A percentile compares a stretch with the other conserved stretches of the same genome.
These are phyloP conservation scores for Ampelocalamus luodianensis DNA, from an alignment of 176 grass and related monocot genomes.

Conservation along the genomic window DNA sequence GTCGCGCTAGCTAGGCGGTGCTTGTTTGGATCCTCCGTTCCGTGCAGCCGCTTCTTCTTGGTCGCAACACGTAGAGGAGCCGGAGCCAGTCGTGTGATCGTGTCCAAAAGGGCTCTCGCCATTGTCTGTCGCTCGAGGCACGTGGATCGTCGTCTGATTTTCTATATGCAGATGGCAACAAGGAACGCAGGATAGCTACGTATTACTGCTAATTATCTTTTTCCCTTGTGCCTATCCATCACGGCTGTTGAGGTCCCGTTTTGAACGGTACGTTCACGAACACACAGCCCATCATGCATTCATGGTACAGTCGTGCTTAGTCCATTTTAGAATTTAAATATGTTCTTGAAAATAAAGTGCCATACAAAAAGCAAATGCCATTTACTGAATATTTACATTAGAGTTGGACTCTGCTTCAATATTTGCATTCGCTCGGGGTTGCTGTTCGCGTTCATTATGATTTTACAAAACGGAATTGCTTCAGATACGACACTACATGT, in stretches of 20 bases:
- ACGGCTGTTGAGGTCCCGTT: not conserved
- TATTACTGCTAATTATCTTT: not conserved
- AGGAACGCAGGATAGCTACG: not conserved
- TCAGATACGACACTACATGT: no score
- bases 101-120: not conserved
- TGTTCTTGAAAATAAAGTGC: not conserved
- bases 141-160: not conserved
- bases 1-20: no score
- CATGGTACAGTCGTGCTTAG: not conserved
- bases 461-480: no score
- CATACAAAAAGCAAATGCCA: not conserved
- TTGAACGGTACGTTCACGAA: not conserved
- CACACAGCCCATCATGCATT: not conserved
- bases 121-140: not conserved
- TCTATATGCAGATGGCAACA: not conserved
- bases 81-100: not conserved
- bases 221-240: not conserved
- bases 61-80: not conserved
- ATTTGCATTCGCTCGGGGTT: not conserved
- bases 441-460: not conserved
- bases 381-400: not conserved
- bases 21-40: not conserved
- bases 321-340: not conserved
- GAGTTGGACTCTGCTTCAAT: not conserved
- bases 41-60: not conserved